phyloP scores from a whole-genome alignment of 1,284 basidiomycete species.

The Melanopsichium pennsylvanicum region DNA sequence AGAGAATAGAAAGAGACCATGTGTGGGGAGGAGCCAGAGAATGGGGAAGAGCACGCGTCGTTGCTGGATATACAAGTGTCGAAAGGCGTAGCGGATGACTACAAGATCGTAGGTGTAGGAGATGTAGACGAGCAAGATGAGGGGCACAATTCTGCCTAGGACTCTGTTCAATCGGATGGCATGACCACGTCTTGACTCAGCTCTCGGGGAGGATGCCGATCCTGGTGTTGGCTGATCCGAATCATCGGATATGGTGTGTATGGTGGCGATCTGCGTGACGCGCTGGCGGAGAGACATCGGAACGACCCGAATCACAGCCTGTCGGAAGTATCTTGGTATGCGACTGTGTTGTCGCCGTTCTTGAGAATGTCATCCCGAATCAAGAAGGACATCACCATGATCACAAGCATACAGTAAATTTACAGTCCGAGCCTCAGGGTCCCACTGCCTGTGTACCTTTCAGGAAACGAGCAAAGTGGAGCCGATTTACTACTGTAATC shows the following conservation, averaged over 20 bases:
- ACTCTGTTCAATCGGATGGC: constrained; percentile 36
- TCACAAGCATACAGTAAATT: no score
- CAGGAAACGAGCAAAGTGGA: constrained; percentile 11
- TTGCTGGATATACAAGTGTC: constrained; percentile 13
- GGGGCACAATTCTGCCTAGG: constrained; percentile 34
- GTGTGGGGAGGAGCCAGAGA: constrained; percentile 18
- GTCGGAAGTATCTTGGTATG: no score
- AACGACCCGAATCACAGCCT: no score
- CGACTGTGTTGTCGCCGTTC: no score
- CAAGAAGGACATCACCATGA: no score
- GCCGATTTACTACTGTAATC: constrained; percentile 11
- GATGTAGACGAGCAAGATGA: constrained; percentile 40
- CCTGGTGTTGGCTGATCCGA: constrained; percentile 10
- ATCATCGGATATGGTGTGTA: neutral
- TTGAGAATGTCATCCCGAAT: no score
- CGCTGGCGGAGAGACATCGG: constrained; percentile 31
- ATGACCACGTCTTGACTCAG: neutral
- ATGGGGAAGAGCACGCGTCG: neutral
- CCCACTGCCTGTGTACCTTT: constrained; percentile 1
- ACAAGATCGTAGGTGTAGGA: constrained; percentile 29
- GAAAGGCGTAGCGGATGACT: constrained; percentile 20
- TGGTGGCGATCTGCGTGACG: neutral
- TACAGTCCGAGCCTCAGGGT: no score
- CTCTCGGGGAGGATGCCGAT: no score
- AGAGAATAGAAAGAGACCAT: constrained; percentile 22